Base-by-base conservation (phyloP, 1,284 basidiomycete genomes). In the Xerocomus nothofagi region DNA sequence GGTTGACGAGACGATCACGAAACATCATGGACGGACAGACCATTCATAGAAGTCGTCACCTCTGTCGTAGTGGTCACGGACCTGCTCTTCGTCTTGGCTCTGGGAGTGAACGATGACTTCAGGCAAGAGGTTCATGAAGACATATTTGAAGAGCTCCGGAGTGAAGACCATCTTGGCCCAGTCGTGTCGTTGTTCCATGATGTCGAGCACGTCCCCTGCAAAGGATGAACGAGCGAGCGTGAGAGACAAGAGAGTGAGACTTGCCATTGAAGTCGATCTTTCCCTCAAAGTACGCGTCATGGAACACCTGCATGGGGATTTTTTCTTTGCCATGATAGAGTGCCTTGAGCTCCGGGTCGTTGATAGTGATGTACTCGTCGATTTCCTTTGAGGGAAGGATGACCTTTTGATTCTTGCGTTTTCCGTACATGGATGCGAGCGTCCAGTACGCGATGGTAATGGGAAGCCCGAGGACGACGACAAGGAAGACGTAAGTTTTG, bases 231-330 rank as follows among this genome's bases (percentile, higher is more conserved):
- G 6, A 53, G 23, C 33, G n/a, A 30, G 26, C 27, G 51, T 9
- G 34, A 39, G 56, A 0, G 56, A 55, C 38, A 40, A 32, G 6
- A 45, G 30, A 9, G 33, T 26, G 20, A 34, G 10, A 42, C 44
- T 23, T 10, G 71, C 93, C 93, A 55, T 98, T 98, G 70, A 98
- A 89, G 56, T 98, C 93, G 55, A 96, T 85, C 76, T 98, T 98
- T 56, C 88, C 88, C 54, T 96, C 94, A 72, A 99, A 98, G 76
- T 91, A 99, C 56, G 93, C 91, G 75, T 99, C 97, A 70, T 99
- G 89, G 79, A 98, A 97, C 57, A 91, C 74, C 74, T 99, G 94
- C 87, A 98, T 97, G 42, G 95, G 95, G 57, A 99, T 98, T 74
- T 98, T 98, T 69, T 88, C 86, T 69, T 82, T 84, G 59, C 82